Base-by-base conservation (phyloP, 1,139 yeast species). In the Candida mesenterica region DNA sequence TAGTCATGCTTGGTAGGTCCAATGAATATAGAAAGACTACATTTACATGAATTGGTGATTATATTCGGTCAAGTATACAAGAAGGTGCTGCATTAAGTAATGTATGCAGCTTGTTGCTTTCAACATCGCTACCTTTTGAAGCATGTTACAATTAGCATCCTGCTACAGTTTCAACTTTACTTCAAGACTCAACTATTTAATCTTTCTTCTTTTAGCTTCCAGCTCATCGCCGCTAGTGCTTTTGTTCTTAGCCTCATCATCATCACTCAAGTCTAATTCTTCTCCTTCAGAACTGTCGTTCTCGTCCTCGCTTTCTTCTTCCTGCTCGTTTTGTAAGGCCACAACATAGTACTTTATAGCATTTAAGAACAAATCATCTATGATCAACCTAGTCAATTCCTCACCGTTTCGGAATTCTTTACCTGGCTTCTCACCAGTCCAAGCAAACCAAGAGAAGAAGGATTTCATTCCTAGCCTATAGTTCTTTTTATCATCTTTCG, bases 361-460 rank as follows among this genome's bases (percentile, higher is more conserved):
- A 49, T 78, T 77, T 15, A 88, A 86, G 49, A 75, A 83, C 24
- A 84, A 55, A 49, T 83, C 89, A 30, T 82, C 88, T 2, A 72
- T 67, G 12, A 84, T 65, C 33, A 83, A 60, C 31, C 77, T 62
- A 1, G 90, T 79, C 43, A 84, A 64, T 10, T 81, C 87, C 45
- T 79, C 89, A 10, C 90, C 92, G 43, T 71, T 68, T 44, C 89
- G 72, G 50, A 77, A 82, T 50, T 83, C 90, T 51, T 82, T 82
- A 1, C 86, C 86, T 1, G 84, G 82, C 48, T 79, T 80, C 33
- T 55, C 55, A 1, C 90, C 92, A 0, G 90, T 82, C 92, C 92
- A 83, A 31, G 65, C 62, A 50, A 82, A 82, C 78, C 84, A 83
- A 3, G 87, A 77, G 55, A 82, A 82, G 48, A 83, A 76, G 4